Evolutionary conservation across 164 flowering plant genomes (phyloP), one percentile per base, ranked within the genome.

Genomic region (Vitis rotundifolia): DNA sequence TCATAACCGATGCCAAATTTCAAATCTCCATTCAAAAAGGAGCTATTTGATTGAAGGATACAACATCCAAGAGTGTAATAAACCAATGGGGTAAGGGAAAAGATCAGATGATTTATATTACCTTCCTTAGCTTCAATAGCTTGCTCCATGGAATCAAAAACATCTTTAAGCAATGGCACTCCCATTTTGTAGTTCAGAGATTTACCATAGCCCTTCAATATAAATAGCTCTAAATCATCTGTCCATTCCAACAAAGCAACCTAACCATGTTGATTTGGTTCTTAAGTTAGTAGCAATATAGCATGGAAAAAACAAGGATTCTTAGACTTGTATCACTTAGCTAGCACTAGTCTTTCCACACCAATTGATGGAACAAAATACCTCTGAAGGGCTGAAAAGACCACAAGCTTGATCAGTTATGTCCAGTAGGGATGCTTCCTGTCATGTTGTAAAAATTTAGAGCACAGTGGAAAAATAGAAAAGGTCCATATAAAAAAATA

Each of bases 131-230:
- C 93, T 55, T 80, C 80, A 55, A 95, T 83, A 73, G 99, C 99
- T 73, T 86, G 76, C 71, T 95, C 93, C 98, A 95, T 95, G 68
- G 98, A 86, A 57, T 82, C 84, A 53, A 90, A 63, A 64, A 95
- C 88, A 80, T 93, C 99, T 74, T 84, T 72, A 73, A 95, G 96
- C 79, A 93, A 76, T 19, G 99, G 98, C 49, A 90, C 81, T 73
- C 98, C 99, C 94, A 93, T 93, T 31, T 83, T 79, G 67, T 93
- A 93, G 71, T 95, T 95, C 56, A 95, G 55, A 60, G 97, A 80
- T 44, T 91, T 85, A 59, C 99, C 99, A 84, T 95, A 95, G 59
- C 97, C 99, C 80, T 93, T 91, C 73, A 93, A 73, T 59, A 95
- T 78, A 77, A 90, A 95, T 66, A 73, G 71, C 87, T 90, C 98